Percentiles rank a stretch among this genome's conserved stretches.
Conservation (phyloP, 179 eudicot genomes). For the Drosera spatulata region DNA sequence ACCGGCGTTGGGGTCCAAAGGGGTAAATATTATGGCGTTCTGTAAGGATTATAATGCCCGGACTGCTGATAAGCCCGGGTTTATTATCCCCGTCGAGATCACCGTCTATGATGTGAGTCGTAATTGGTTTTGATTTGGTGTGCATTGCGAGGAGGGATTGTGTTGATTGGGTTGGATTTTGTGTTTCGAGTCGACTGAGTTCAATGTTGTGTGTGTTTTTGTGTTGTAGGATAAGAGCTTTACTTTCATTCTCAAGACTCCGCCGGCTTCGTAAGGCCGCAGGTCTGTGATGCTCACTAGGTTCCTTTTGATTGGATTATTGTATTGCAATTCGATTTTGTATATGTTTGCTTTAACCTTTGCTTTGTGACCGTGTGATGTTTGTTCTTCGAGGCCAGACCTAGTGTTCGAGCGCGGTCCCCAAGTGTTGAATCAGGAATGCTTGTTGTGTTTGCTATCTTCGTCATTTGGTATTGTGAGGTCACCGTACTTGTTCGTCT, state of each 20-base stretch:
- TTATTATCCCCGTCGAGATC: conserved; percentile 88
- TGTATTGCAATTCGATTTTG: no score
- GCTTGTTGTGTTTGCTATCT: no score
- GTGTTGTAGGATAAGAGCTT: conserved; percentile 73
- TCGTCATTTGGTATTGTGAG: no score
- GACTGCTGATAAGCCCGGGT: conserved; percentile 92
- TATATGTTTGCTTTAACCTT: no score
- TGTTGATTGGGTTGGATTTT: neutral
- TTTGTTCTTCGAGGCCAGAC: no score
- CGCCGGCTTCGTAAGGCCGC: conserved; percentile 95
- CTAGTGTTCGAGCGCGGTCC: no score
- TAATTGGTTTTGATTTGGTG: neutral
- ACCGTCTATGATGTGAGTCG: conserved; percentile 73
- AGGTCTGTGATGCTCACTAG: conserved; percentile 24
- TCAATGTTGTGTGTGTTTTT: neutral
- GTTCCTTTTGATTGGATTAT: no score
- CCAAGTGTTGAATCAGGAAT: no score
- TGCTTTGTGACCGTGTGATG: no score
- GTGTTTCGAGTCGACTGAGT: neutral
- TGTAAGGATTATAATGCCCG: conserved; percentile 97
- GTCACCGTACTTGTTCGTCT: no score
- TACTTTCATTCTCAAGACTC: conserved; percentile 89
- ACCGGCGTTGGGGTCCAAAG: conserved; percentile 94
- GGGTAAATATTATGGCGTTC: conserved; percentile 87
- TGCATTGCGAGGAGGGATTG: neutral